phyloP scores from a whole-genome alignment of 441 rosid species.

The Viola pubescens region DNA sequence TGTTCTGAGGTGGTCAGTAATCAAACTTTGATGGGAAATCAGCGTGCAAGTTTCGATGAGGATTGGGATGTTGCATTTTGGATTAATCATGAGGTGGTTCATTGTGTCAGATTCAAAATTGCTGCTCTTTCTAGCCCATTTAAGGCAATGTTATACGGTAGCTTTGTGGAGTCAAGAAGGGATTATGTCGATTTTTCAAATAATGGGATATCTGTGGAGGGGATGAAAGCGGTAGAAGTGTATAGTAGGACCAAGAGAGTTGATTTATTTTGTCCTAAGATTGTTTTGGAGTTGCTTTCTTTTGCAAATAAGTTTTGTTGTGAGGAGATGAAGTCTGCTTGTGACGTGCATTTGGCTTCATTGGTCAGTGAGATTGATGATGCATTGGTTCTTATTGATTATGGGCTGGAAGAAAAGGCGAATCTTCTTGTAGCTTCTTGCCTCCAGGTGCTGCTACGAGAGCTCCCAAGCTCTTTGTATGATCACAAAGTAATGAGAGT shows the following conservation, averaged over 20 bases:
- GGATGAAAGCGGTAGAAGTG: slow-evolving; percentile 67
- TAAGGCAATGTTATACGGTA: slow-evolving; percentile 69
- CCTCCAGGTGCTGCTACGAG: slow-evolving; percentile 77
- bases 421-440: slow-evolving; percentile 78
- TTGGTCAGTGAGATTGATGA: slow-evolving; percentile 50
- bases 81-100: slow-evolving; percentile 53
- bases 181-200: slow-evolving; percentile 57
- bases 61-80: slow-evolving; percentile 59
- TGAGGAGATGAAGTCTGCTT: slow-evolving; percentile 68
- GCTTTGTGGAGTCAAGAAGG: slow-evolving; percentile 54
- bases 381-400: slow-evolving; percentile 62
- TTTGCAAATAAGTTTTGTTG: slow-evolving; percentile 85
- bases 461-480: slow-evolving; percentile 65
- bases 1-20: slow-evolving; percentile 26
- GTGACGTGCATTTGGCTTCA: slow-evolving; percentile 67
- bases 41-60: slow-evolving; percentile 46
- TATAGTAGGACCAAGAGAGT: slow-evolving; percentile 65
- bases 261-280: slow-evolving; percentile 33
- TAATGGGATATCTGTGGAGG: slow-evolving; percentile 59
- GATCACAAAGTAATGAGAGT: slow-evolving; percentile 44
- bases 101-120: slow-evolving; percentile 54
- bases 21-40: slow-evolving; percentile 24
- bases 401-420: slow-evolving; percentile 71
- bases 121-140: slow-evolving; percentile 75
- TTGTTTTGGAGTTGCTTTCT: slow-evolving; percentile 74